Conservation (phyloP, 2,329 filamentous ascomycete genomes). For the Beauveria asiatica region DNA sequence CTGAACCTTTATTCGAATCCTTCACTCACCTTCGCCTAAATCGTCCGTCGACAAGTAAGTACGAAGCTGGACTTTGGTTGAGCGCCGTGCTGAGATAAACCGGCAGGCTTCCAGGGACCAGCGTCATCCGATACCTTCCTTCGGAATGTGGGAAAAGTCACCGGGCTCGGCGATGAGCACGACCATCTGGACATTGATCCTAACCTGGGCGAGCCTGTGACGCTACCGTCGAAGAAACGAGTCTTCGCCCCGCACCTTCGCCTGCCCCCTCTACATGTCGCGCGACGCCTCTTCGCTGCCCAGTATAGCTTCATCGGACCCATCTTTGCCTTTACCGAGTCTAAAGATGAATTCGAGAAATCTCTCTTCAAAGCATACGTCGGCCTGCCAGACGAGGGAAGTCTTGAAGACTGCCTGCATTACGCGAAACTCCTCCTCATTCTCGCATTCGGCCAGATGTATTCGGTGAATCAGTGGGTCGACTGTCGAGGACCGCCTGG, state of each 20-base stretch:
- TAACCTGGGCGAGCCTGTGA: conserved; percentile 26
- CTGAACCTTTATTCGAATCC: conserved; percentile 24
- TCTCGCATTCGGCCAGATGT: conserved; percentile 47
- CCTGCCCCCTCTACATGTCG: conserved; percentile 41
- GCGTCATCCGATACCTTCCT: conserved; percentile 31
- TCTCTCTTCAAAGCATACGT: conserved; percentile 36
- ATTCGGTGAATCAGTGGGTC: conserved; percentile 48
- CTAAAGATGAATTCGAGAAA: conserved; percentile 34
- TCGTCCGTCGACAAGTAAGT: conserved; percentile 21
- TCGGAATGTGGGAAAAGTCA: conserved; percentile 27
- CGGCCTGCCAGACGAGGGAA: conserved; percentile 30
- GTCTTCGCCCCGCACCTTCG: conserved; percentile 20
- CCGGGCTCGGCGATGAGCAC: conserved; percentile 25
- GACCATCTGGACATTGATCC: conserved; percentile 22
- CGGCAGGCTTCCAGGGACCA: conserved; percentile 26
- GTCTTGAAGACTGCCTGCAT: conserved; percentile 38
- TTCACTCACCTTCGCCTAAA: conserved; percentile 28
- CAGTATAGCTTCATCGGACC: conserved; percentile 50
- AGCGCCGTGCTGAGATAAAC: neutral
- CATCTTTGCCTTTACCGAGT: conserved; percentile 45
- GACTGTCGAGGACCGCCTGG: conserved; percentile 44
- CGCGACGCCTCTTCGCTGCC: conserved; percentile 39
- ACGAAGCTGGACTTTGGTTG: neutral
- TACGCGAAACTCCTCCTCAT: conserved; percentile 45
- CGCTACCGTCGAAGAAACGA: conserved; percentile 25